A percentile compares a stretch with the other conserved stretches of the same genome.
Conservation (phyloP, 768 basidiomycete species). For the Thelephora ganbajun region DNA sequence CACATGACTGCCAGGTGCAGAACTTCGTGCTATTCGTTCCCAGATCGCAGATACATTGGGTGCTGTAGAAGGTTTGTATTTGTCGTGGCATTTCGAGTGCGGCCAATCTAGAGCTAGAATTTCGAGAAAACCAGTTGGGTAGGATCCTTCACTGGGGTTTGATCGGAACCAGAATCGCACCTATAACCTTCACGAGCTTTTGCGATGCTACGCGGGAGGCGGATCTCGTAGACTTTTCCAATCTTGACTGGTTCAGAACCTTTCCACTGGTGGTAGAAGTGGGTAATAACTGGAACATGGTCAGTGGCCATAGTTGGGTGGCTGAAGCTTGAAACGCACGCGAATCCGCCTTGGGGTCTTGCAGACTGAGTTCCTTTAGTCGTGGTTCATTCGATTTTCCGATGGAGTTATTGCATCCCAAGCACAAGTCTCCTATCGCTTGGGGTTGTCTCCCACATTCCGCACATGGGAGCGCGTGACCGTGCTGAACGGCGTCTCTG, state of each 20-base stretch:
- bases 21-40: constrained; percentile 35
- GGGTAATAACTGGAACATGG: constrained; percentile 21
- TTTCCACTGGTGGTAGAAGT: constrained; percentile 42
- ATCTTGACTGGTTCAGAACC: constrained; percentile 25
- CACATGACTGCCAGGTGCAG: constrained; percentile 50
- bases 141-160: neutral
- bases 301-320: neutral
- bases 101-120: constrained; percentile 20
- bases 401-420: constrained; percentile 33
- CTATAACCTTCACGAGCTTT: constrained; percentile 33
- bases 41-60: constrained; percentile 57
- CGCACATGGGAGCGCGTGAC: constrained; percentile 34
- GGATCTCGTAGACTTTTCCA: constrained; percentile 44
- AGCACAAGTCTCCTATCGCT: constrained; percentile 31
- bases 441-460: constrained; percentile 35
- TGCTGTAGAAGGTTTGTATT: constrained; percentile 46
- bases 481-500: constrained; percentile 38
- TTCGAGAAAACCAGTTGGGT: constrained; percentile 16
- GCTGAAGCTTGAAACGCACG: constrained; percentile 23
- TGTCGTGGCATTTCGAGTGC: no score
- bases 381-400: constrained; percentile 22
- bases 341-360: constrained; percentile 35
- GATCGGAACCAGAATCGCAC: constrained; percentile 17
- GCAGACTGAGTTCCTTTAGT: constrained; percentile 32
- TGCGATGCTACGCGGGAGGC: constrained; percentile 14